Evolutionary conservation across 2,329 filamentous ascomycete genomes (phyloP), one percentile per base, ranked within the genome.

Genomic region (Aureobasidium melanogenum): DNA sequence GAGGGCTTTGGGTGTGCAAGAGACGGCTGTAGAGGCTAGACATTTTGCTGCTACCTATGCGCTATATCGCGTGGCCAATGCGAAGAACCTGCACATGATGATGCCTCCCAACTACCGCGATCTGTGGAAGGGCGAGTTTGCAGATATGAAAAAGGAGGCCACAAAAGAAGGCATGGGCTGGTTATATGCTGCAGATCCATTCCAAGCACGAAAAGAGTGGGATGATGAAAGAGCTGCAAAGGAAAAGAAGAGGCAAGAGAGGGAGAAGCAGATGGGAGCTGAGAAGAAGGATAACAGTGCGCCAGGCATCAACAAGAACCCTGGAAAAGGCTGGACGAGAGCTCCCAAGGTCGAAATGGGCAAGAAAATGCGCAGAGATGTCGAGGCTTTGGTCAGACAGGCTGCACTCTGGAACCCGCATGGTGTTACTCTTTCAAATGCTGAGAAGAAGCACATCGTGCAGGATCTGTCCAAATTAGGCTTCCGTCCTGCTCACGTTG

Each of bases 111-210:
- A 88, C 63, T 95, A 97, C 75, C 88, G 87, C 70, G 84, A 89
- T 65, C 77, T 97, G 44, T 99, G 94, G 94, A 96, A 95, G 71
- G 84, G 84, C 6, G 86, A 92, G 62, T 96, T 99, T 67, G 84
- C 88, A 64, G 82, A 85, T 4, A 77, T 97, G 65, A 97, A 97
- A 75, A 84, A 84, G 65, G 83, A 86, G 67, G 93, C 97, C 68
- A 79, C 90, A 52, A 88, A 86, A 69, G 86, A 89, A 44, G 91
- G 82, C 7, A 84, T 84, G 65, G 88, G 79, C 0, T 97, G 92
- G 88, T 87, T 96, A 83, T 99, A 97, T 73, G 92, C 96, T 67
- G 91, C 91, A 12, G 94, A 99, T 69, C 94, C 94, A 0, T 99
- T 99, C 76, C 83, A 87, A 63, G 87, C 90, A 0, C 81, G 88